These are phyloP conservation scores for Sporisorium exsertum DNA, from an alignment of 1,284 basidiomycete genomes.

Conservation along the genomic window DNA sequence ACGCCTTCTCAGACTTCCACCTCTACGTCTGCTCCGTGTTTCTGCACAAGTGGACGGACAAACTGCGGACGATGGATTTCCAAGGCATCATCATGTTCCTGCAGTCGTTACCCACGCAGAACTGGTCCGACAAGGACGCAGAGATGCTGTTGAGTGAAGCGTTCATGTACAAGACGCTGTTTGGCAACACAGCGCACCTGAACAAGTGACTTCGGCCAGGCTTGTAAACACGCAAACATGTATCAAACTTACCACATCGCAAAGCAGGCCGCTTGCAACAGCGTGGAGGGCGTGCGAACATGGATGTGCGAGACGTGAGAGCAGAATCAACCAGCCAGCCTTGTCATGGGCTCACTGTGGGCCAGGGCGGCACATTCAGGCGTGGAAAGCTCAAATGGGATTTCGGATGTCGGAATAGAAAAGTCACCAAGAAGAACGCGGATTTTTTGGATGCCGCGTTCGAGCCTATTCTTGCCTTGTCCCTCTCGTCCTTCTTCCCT, in stretches of 20 bases:
- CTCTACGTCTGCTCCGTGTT: slow-evolving; percentile 68
- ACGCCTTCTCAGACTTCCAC: slow-evolving; percentile 68
- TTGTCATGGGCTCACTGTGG: too few relatives aligned
- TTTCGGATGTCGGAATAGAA: slow-evolving; percentile 18
- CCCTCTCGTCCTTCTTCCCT: not conserved
- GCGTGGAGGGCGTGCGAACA: not conserved
- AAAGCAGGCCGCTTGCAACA: not conserved
- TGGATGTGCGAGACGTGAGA: not conserved
- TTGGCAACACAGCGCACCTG: slow-evolving; percentile 67
- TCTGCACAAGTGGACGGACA: slow-evolving; percentile 64
- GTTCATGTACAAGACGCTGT: slow-evolving; percentile 76
- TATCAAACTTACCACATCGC: not conserved
- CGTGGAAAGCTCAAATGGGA: not conserved
- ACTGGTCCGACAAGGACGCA: slow-evolving; percentile 94
- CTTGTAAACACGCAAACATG: not conserved
- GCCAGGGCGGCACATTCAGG: not conserved
- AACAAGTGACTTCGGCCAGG: slow-evolving; percentile 33
- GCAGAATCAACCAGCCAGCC: not conserved
- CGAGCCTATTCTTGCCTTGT: not conserved
- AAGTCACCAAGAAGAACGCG: slow-evolving; percentile 7
- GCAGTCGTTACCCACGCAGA: slow-evolving; percentile 92
- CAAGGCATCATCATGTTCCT: slow-evolving; percentile 98
- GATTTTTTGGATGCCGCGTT: not conserved
- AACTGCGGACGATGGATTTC: slow-evolving; percentile 66
- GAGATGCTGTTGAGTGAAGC: slow-evolving; percentile 95